These are phyloP conservation scores for Pseudozyma sp. DNA, from an alignment of 1,284 basidiomycete genomes.

Conservation along the genomic window DNA sequence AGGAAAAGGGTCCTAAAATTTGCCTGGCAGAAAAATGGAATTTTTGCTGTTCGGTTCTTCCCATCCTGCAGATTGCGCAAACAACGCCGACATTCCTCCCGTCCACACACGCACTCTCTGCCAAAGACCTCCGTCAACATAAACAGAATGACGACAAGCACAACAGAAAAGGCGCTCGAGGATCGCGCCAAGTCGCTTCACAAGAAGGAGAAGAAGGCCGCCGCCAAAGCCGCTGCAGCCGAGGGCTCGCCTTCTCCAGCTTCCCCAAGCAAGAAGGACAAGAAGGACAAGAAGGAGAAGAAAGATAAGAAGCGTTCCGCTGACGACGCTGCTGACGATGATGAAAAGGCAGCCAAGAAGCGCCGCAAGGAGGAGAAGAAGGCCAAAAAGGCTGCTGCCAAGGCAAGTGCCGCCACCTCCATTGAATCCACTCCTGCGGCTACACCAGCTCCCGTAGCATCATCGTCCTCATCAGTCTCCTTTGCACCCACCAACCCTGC, in stretches of 20 bases:
- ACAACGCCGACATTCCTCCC: slow-evolving; percentile 9
- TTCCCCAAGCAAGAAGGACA: slow-evolving; percentile 41
- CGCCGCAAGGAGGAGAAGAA: slow-evolving; percentile 65
- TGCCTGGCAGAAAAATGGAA: slow-evolving; percentile 18
- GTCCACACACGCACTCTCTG: not conserved
- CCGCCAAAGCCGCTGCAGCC: slow-evolving; percentile 36
- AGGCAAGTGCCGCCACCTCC: slow-evolving; percentile 31
- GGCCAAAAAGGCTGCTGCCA: slow-evolving; percentile 49
- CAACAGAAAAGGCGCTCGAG: slow-evolving; percentile 46
- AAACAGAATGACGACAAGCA: slow-evolving; percentile 30
- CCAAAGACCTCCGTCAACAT: not conserved
- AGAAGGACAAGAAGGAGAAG: slow-evolving; percentile 63
- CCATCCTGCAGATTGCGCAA: not conserved
- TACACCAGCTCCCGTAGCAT: slow-evolving; percentile 45
- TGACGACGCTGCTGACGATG: slow-evolving; percentile 45
- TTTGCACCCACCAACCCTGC: slow-evolving; percentile 63
- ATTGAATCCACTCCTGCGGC: slow-evolving; percentile 42
- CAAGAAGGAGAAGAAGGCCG: slow-evolving; percentile 67
- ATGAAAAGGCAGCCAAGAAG: slow-evolving; percentile 68
- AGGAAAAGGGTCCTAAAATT: slow-evolving; percentile 37
- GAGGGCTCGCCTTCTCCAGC: slow-evolving; percentile 36
- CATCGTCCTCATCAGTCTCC: slow-evolving; percentile 43
- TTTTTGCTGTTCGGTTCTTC: slow-evolving; percentile 1
- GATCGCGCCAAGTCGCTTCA: slow-evolving; percentile 52
- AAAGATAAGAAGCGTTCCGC: slow-evolving; percentile 59